A percentile compares a stretch with the other conserved stretches of the same genome.
Conservation (phyloP, 2,329 filamentous ascomycete genomes). For the Metarhizium guizhouense region DNA sequence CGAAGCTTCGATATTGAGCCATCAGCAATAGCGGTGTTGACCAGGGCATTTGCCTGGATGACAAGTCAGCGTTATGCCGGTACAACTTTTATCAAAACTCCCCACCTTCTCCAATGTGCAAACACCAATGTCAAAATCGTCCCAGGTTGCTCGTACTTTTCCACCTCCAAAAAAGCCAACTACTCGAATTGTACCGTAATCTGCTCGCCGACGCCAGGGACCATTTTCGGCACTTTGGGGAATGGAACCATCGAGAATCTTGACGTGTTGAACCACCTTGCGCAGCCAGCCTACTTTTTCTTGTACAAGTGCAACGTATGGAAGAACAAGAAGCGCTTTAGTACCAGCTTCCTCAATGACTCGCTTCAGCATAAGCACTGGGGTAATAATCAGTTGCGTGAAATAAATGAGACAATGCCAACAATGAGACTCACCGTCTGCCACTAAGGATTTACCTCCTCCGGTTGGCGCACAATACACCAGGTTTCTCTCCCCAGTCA, state of each 20-base stretch:
- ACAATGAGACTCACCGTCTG: constrained; percentile 36
- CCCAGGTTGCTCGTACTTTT: constrained; percentile 57
- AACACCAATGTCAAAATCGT: constrained; percentile 67
- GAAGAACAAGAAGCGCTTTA: constrained; percentile 65
- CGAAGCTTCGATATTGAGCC: constrained; percentile 55
- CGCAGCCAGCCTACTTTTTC: constrained; percentile 71
- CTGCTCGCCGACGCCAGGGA: constrained; percentile 44
- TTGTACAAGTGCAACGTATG: constrained; percentile 71
- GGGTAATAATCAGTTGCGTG: constrained; percentile 2
- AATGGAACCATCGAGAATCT: constrained; percentile 15
- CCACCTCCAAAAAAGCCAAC: constrained; percentile 69
- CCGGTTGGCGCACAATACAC: constrained; percentile 76
- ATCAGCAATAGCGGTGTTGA: constrained; percentile 67
- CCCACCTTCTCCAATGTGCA: constrained; percentile 68
- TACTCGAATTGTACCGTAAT: constrained; percentile 53
- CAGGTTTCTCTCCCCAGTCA: constrained; percentile 57
- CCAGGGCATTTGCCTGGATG: constrained; percentile 59
- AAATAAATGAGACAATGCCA: not conserved
- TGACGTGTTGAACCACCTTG: constrained; percentile 48
- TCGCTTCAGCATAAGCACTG: constrained; percentile 62
- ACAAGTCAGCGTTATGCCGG: constrained; percentile 2
- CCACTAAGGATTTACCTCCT: constrained; percentile 69
- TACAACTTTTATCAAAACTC: not conserved
- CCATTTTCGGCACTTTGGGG: constrained; percentile 26
- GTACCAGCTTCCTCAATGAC: constrained; percentile 53